Base-by-base conservation (phyloP, 176 grass and related monocot species). In the Raddia guianensis region DNA sequence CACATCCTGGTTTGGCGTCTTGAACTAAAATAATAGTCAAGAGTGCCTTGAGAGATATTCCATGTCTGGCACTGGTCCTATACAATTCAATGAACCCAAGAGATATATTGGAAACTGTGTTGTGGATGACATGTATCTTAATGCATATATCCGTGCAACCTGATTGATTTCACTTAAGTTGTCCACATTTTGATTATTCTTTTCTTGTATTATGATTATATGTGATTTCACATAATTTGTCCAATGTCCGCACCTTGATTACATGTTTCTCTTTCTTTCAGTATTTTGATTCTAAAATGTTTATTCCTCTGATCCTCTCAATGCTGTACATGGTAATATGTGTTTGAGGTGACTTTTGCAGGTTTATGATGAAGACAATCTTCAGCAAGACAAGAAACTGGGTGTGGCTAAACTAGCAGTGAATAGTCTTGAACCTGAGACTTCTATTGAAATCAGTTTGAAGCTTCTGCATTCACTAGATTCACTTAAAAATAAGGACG, bases 351-450 rank as follows among this genome's bases (percentile, higher is more conserved):
- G 47, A 66, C 44, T 63, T 82, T 73, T 75, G 18, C 89, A 98
- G 95, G 72, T 98, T 85, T 98, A 87, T 74, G 95, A 98, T 61
- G 92, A 95, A 84, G 95, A 98, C 21, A 91, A 86, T 8, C 50
- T 98, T 68, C 80, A 91, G 75, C 70, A 88, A 84, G 92, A 98
- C 79, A 87, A 91, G 83, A 95, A 14, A 75, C 79, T 98, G 51
- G 95, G 95, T 73, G 66, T 91, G 66, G 92, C 88, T 51, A 93
- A 91, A 55, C 75, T 98, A 85, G 43, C 78, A 27, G 69, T 95
- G 49, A 88, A 82, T 56, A 72, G 59, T 87, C 74, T 98, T 69
- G 88, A 89, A 80, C 70, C 89, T 37, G 86, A 87, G 58, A 77
- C 44, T 48, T 44, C 83, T 51, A 91, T 66, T 56, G 95, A 98